These are phyloP conservation scores for Trichomonas vaginalis DNA, from an alignment of 208 protist genomes.

Conservation along the genomic window DNA sequence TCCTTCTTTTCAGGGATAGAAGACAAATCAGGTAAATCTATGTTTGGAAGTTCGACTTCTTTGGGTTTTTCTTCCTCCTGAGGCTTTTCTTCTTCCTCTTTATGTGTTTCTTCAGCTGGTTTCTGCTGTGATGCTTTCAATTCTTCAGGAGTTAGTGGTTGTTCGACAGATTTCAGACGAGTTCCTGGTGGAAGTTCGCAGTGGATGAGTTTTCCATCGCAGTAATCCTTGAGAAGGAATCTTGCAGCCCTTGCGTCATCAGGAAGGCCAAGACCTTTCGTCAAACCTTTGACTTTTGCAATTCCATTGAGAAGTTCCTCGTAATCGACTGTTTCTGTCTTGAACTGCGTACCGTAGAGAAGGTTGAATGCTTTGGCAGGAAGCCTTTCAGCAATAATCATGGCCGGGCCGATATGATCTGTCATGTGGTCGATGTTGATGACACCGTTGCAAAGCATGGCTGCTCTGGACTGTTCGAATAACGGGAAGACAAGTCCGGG, in stretches of 20 bases:
- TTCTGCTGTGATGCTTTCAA: background rate
- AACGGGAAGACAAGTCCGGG: constrained; percentile 9
- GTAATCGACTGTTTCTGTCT: background rate
- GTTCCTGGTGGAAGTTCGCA: background rate
- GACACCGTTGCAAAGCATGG: background rate
- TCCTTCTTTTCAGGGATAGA: background rate
- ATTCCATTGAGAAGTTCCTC: background rate
- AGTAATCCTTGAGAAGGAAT: constrained; percentile 11
- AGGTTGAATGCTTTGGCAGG: background rate
- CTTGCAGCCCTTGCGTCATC: background rate
- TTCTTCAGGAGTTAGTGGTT: too few species aligned
- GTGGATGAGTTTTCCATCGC: background rate
- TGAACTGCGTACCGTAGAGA: background rate
- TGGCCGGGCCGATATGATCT: background rate
- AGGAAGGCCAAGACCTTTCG: background rate
- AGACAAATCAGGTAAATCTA: background rate
- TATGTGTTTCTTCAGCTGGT: too few species aligned
- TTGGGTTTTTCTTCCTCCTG: background rate
- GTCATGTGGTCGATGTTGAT: constrained; percentile 11
- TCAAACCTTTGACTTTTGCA: background rate
- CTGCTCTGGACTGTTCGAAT: background rate
- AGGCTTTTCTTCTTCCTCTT: background rate
- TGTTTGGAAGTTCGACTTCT: background rate
- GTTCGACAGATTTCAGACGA: background rate
- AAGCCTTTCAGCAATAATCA: background rate